These are phyloP conservation scores for Baudoinia panamericana DNA, from an alignment of 495 filamentous ascomycete genomes.

Conservation along the genomic window DNA sequence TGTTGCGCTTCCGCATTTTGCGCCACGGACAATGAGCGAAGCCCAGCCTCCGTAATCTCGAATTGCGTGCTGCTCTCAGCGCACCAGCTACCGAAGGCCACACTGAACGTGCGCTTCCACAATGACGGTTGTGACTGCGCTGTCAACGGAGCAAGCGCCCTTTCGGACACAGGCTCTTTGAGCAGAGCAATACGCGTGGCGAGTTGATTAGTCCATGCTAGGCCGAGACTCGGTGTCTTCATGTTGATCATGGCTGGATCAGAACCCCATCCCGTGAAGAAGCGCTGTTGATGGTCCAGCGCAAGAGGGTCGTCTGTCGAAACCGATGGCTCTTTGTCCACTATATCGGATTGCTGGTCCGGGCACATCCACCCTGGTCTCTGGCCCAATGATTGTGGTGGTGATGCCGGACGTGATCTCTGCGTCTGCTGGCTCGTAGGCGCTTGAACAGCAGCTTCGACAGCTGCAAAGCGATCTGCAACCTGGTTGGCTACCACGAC, in stretches of 20 bases:
- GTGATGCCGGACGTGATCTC: constrained; percentile 7
- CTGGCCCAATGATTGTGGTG: neutral
- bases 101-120: constrained; percentile 58
- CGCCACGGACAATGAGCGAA: too few species aligned
- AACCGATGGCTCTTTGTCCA: neutral
- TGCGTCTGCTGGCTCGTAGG: constrained; percentile 6
- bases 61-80: constrained; percentile 35
- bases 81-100: constrained; percentile 64
- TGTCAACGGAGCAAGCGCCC: constrained; percentile 22
- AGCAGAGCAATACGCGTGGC: constrained; percentile 67
- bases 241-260: constrained; percentile 21
- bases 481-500: constrained; percentile 94
- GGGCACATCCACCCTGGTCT: neutral
- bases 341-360: neutral
- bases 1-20: too few species aligned
- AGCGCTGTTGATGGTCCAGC: constrained; percentile 81
- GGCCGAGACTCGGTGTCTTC: constrained; percentile 77
- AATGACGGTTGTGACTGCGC: constrained; percentile 23
- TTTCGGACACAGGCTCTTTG: constrained; percentile 31
- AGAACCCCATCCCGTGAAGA: constrained; percentile 91
- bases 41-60: constrained; percentile 42
- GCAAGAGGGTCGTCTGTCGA: constrained; percentile 39
- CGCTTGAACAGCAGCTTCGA: constrained; percentile 1
- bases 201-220: constrained; percentile 85
- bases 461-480: constrained; percentile 58